phyloP scores from a whole-genome alignment of 1,284 basidiomycete species.

The Macrocybe sp. region DNA sequence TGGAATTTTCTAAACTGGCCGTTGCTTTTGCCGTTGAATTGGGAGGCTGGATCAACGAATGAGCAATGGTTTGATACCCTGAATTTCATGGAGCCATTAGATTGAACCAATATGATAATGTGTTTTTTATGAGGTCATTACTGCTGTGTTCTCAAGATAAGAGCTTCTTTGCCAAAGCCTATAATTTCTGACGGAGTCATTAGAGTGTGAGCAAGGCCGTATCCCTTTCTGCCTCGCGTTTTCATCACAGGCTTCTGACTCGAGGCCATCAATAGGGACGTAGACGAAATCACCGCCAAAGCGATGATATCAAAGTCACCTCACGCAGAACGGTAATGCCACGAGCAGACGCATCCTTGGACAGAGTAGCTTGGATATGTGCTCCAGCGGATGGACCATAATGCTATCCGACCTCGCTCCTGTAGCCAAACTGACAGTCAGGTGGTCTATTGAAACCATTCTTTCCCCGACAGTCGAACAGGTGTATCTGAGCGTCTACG shows the following conservation, averaged over 20 bases:
- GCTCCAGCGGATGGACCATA: constrained; percentile 25
- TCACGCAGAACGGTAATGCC: constrained; percentile 45
- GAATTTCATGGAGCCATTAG: no score
- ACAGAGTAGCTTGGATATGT: constrained; percentile 35
- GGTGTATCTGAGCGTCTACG: constrained; percentile 40
- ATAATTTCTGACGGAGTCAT: constrained; percentile 34
- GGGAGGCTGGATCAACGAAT: constrained; percentile 43
- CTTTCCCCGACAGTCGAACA: constrained; percentile 37
- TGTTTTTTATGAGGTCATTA: neutral
- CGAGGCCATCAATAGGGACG: neutral
- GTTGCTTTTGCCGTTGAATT: constrained; percentile 84
- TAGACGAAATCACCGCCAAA: no score
- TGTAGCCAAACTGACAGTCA: constrained; percentile 41
- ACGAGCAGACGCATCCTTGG: constrained; percentile 38
- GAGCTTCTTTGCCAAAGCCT: constrained; percentile 33
- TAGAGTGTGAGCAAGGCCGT: constrained; percentile 38
- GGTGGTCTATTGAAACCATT: constrained; percentile 31
- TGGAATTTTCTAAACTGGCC: constrained; percentile 88
- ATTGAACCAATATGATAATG: no score
- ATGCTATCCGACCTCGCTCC: constrained; percentile 19
- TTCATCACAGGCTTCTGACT: constrained; percentile 14
- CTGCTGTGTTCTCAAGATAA: constrained; percentile 34
- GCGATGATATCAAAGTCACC: constrained; percentile 22
- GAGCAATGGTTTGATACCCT: constrained; percentile 9
- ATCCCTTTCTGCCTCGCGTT: constrained; percentile 23